Evolutionary conservation across 495 filamentous ascomycete genomes (phyloP).

Genomic region (Neurospora sp.): DNA sequence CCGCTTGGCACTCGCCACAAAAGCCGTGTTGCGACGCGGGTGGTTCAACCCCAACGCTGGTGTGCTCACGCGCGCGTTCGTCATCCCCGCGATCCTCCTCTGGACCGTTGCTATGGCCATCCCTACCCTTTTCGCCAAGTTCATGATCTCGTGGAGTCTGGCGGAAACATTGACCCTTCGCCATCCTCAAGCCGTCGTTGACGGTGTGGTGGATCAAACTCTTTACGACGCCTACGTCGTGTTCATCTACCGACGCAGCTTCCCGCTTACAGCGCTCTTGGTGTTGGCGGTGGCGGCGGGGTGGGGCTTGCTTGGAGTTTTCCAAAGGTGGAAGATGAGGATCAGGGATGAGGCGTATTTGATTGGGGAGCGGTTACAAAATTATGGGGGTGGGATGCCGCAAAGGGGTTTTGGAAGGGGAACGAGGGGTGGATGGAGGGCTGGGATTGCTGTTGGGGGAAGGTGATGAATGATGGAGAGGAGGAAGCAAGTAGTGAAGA

Average conservation of each 20-base stretch:
- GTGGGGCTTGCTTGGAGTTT: constrained; percentile 48
- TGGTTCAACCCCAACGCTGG: constrained; percentile 71
- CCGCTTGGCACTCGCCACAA: constrained; percentile 61
- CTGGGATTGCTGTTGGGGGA: not conserved
- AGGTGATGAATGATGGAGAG: not conserved
- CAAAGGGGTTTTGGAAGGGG: not conserved
- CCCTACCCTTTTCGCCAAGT: constrained; percentile 36
- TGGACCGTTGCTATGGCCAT: constrained; percentile 47
- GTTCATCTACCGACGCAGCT: constrained; percentile 62
- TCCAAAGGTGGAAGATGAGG: constrained; percentile 67
- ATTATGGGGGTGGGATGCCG: constrained; percentile 56
- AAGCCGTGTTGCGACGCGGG: constrained; percentile 64
- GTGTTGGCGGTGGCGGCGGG: constrained; percentile 24
- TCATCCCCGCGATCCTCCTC: constrained; percentile 58
- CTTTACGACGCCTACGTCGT: constrained; percentile 37
- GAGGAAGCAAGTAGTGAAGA: not conserved
- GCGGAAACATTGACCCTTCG: constrained; percentile 9
- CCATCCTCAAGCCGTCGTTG: constrained; percentile 12
- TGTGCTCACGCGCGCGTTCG: constrained; percentile 71
- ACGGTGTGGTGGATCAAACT: constrained; percentile 15
- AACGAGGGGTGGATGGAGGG: constrained; percentile 21
- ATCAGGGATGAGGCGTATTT: constrained; percentile 93
- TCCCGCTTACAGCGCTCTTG: constrained; percentile 47
- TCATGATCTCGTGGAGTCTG: constrained; percentile 20
- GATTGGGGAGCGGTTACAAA: constrained; percentile 88